Base-by-base conservation (phyloP, 2,329 filamentous ascomycete species). In the Phaeosphaeriaceae sp. region DNA sequence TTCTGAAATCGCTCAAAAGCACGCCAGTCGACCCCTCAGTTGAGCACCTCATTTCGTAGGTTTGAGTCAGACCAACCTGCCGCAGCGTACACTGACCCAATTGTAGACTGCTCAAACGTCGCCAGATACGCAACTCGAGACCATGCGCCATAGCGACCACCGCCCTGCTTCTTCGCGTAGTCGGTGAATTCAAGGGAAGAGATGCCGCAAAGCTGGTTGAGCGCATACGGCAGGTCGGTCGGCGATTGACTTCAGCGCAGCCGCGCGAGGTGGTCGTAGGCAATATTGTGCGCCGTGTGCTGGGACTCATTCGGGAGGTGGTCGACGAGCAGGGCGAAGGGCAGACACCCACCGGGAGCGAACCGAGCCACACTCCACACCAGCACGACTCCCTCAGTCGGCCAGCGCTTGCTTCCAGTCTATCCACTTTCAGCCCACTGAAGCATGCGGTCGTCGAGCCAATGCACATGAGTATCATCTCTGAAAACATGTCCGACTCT, bases 121-220 rank as follows among this genome's bases (percentile, higher is more conserved):
- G 93, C 69, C 94, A 98, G 75, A 96, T 99, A 72, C 88, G 87
- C 61, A 92, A 92, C 65, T 92, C 93, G 48, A 88, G 95, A 77
- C 88, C 91, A 76, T 97, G 93, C 79, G 95, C 95, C 56, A 88
- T 95, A 58, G 93, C 93, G 60, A 98, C 94, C 2, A 91, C 93
- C 21, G 91, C 96, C 69, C 88, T 98, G 25, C 88, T 99, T 45
- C 86, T 93, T 51, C 90, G 92, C 60, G 91, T 97, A 21, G 91
- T 99, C 51, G 91, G 91, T 33, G 89, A 89, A 63, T 91, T 90
- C 67, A 91, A 89, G 76, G 93, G 90, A 81, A 85, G 85, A 60
- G 90, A 94, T 76, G 89, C 93, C 48, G 86, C 88, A 50, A 88
- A 89, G 70, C 87, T 99, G 51, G 87, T 98, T 58, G 86, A 89